These are phyloP conservation scores for Aspergillus sclerotialis DNA, from an alignment of 2,329 filamentous ascomycete species.

Conservation along the genomic window DNA sequence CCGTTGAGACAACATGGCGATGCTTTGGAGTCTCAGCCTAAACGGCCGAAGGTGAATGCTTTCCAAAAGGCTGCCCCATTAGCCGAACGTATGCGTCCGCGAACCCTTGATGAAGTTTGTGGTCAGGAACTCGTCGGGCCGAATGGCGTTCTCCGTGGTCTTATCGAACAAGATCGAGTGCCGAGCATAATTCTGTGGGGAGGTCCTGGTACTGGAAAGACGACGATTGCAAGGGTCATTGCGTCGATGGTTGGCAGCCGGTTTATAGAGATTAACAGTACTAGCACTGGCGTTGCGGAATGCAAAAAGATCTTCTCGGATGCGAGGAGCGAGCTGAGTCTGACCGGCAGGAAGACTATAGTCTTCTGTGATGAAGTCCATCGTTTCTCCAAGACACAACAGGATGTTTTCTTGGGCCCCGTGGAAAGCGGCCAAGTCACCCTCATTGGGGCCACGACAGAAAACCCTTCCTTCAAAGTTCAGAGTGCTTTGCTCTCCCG, in stretches of 20 bases:
- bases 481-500: conserved; percentile 79
- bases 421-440: conserved; percentile 89
- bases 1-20: conserved; percentile 12
- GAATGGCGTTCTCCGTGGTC: conserved; percentile 71
- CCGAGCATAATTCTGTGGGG: conserved; percentile 91
- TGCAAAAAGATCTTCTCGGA: conserved; percentile 89
- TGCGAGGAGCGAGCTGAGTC: conserved; percentile 66
- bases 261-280: conserved; percentile 95
- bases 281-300: conserved; percentile 77
- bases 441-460: conserved; percentile 89
- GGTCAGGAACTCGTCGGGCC: conserved; percentile 88
- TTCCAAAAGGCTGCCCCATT: conserved; percentile 69
- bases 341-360: conserved; percentile 87
- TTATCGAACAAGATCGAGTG: conserved; percentile 79
- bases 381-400: conserved; percentile 82
- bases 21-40: conserved; percentile 41
- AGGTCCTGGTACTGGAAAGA: conserved; percentile 44
- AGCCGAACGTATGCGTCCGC: conserved; percentile 88
- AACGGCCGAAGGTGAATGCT: conserved; percentile 60
- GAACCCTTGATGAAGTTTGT: conserved; percentile 73
- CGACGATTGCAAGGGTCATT: conserved; percentile 80
- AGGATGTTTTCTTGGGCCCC: conserved; percentile 88
- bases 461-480: conserved; percentile 93
- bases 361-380: conserved; percentile 98
- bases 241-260: conserved; percentile 73